Base-by-base conservation (phyloP, 2,329 filamentous ascomycete species). In the Fusarium paranaense region DNA sequence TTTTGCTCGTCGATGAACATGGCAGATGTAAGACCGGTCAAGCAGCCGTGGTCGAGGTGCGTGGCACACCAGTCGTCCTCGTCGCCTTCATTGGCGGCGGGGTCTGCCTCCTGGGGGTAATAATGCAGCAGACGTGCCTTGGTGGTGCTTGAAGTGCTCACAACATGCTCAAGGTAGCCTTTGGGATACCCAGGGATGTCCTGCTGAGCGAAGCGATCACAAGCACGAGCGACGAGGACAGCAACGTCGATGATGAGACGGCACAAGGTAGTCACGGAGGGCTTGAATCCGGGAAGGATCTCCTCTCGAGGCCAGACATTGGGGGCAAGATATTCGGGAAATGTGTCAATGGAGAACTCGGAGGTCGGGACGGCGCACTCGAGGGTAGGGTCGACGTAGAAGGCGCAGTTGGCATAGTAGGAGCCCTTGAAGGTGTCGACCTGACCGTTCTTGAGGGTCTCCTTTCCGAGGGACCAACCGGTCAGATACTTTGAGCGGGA, bases 1-100 rank as follows among this genome's bases (percentile, higher is more conserved):
- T 81, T 80, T 37, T 82, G 83, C 84, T 98, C 96, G 80, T 98
- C 95, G 71, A 98, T 89, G 82, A 97, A 98, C 95, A 98, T 98
- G 76, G 96, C 95, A 3, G 93, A 96, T 0, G 97, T 99, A 37
- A 99, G 87, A 16, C 95, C 96, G 0, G 97, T 99, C 35, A 99
- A 88, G 81, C 96, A 98, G 50, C 97, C 95, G 78, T 98, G 95
- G 82, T 98, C 96, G 66, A 97, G 86, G 81, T 97, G 94, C 2
- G 93, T 95, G 5, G 95, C 94, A 82, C 96, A 99, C 97, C 97
- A 99, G 84, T 97, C 94, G 82, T 98, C 95, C 70, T 95, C 92
- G 63, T 86, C 86, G 37, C 81, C 83, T 45, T 82, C 82, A 10
- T 81, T 80, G 16, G 79, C 84, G 40, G 80, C 81, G 42, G 72